Conservation (phyloP, 1,284 basidiomycete genomes). For the Puccinia polysora region DNA sequence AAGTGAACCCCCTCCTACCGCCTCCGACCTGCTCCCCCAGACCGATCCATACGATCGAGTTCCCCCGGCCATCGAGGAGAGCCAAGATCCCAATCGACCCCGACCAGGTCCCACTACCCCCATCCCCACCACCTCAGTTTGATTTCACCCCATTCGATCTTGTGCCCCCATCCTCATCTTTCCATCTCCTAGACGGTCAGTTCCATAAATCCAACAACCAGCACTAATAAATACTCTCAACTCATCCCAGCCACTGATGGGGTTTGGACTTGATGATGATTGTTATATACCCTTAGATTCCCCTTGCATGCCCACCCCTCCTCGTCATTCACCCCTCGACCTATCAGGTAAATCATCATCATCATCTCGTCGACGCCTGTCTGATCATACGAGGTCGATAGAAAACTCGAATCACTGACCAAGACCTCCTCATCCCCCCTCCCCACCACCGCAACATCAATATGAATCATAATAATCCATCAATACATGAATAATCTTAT, state of each 20-base stretch:
- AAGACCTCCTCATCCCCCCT: no score
- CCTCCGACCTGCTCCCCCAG: neutral
- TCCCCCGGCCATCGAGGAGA: slow-evolving; percentile 25
- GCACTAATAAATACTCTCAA: slow-evolving; percentile 6
- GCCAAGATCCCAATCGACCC: neutral
- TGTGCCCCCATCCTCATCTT: neutral
- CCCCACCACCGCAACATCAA: no score
- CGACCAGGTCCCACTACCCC: slow-evolving; percentile 1
- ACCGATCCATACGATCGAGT: neutral
- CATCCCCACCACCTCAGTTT: slow-evolving; percentile 28
- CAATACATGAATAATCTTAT: no score
- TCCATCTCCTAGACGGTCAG: slow-evolving; percentile 18
- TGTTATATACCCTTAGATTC: slow-evolving; percentile 3
- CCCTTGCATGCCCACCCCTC: slow-evolving; percentile 9
- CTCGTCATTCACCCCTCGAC: neutral
- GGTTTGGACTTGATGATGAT: no score
- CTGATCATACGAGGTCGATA: no score
- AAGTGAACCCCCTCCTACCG: slow-evolving; percentile 2
- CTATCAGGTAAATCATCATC: neutral
- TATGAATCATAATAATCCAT: no score
- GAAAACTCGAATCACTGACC: no score
- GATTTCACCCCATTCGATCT: slow-evolving; percentile 18
- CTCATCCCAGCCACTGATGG: no score
- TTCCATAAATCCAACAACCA: neutral
- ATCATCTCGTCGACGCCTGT: neutral